Base-by-base conservation (phyloP, 129 eudicot genomes). In the Helichrysum umbraculigerum region DNA sequence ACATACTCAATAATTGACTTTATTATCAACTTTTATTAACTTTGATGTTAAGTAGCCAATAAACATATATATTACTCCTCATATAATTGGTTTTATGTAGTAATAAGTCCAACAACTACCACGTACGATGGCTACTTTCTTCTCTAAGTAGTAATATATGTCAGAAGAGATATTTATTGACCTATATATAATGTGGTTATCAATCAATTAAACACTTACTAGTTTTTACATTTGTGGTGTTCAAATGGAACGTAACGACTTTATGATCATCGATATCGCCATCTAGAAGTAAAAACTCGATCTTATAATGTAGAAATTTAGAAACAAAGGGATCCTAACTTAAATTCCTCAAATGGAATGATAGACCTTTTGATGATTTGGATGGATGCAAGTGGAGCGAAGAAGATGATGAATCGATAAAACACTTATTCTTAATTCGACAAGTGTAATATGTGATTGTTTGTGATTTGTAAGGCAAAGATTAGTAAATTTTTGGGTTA, bases 361-460 rank as follows among this genome's bases (percentile, higher is more conserved):
- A 32, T 7, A 33, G 30, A n/a, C 30, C 44, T 71, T 71, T 71
- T 71, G 63, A 47, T 71, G 64, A 71, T 71, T 51, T 51, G 9
- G 47, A 71, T 30, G 75, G 74, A 25, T 56, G 17, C 44, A 30
- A 71, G 63, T 50, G 63, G 75, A 51, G 39, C 51, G 8, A 29
- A 51, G 37, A 62, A 51, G 37, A 62, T 62, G n/a, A 62, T 25
- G 39, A 62, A 62, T 29, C 68, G 17, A 9, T 12, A 62, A 29
- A 62, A 17, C 6, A 10, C 35, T 29, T 3, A 4, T 7, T 68
- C 12, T 52, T 17, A 0, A 52, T 5, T 25, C 1, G 28, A 25
- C 28, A 25, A 25, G 28, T 17, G 16, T n/a, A 35, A 9, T 6
- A 3, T 68, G 28, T 25, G 54, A 68, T 68, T 6, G 54, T 68